Evolutionary conservation across 371 early-diverging fungal genomes (phyloP).

Genomic region (Actinomortierella wolfii): DNA sequence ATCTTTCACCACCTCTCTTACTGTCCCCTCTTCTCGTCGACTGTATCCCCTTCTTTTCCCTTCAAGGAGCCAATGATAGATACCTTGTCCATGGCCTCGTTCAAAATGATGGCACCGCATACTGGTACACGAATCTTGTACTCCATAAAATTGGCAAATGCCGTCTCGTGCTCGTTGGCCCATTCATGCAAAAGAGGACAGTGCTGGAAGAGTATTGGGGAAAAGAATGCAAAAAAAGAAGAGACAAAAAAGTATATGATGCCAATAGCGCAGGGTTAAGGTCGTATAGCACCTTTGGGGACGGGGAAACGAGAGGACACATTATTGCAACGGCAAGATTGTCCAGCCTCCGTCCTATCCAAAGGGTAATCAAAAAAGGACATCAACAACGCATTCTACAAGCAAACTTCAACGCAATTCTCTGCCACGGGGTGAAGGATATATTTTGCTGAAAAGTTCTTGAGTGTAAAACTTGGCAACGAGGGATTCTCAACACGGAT

Average conservation of each 20-base stretch:
- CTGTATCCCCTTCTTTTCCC: too few species aligned
- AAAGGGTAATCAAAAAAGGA: too few species aligned
- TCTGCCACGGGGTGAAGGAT: slow-evolving; percentile 49
- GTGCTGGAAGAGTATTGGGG: slow-evolving; percentile 73
- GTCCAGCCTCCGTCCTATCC: not conserved
- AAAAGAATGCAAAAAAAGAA: slow-evolving; percentile 12
- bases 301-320: not conserved
- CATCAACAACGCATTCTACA: not conserved
- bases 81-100: slow-evolving; percentile 81
- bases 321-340: not conserved
- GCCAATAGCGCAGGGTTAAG: not conserved
- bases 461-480: slow-evolving; percentile 80
- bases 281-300: not conserved
- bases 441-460: slow-evolving; percentile 80
- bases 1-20: too few species aligned
- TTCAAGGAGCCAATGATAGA: not conserved
- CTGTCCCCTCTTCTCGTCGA: too few species aligned
- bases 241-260: slow-evolving; percentile 26
- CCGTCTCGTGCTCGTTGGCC: slow-evolving; percentile 85
- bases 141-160: slow-evolving; percentile 90
- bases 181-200: slow-evolving; percentile 89
- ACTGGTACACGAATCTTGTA: slow-evolving; percentile 98
- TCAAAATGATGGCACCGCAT: slow-evolving; percentile 98
- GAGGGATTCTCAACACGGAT: slow-evolving; percentile 82
- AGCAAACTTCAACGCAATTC: not conserved